Percentiles rank a stretch among this genome's conserved stretches.
phyloP scores from a whole-genome alignment of 1,284 basidiomycete species.

The Cutaneotrichosporon dermatis region DNA sequence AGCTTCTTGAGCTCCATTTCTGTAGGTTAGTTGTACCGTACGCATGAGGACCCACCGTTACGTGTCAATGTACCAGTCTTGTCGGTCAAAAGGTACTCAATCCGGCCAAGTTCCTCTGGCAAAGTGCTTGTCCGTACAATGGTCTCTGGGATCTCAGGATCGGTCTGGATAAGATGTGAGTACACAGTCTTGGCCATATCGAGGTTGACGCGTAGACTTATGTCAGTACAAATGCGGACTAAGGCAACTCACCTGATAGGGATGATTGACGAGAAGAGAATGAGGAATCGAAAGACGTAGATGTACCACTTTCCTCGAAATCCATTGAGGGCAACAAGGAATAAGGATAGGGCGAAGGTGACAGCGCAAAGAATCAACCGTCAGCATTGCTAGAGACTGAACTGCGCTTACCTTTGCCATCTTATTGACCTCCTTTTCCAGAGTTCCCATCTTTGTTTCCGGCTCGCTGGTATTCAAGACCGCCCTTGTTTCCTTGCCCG shows the following conservation, averaged over 20 bases:
- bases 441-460: conserved; percentile 84
- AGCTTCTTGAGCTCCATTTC: conserved; percentile 99
- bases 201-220: conserved; percentile 89
- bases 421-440: conserved; percentile 92
- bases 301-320: conserved; percentile 95
- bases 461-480: conserved; percentile 99
- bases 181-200: conserved; percentile 99
- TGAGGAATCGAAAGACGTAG: conserved; percentile 93
- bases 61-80: conserved; percentile 98
- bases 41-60: conserved; percentile 62
- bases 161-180: conserved; percentile 89
- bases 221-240: background rate
- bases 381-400: conserved; percentile 2
- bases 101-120: conserved; percentile 92
- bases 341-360: conserved; percentile 84
- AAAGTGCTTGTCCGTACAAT: conserved; percentile 95
- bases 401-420: conserved; percentile 72
- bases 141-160: conserved; percentile 86
- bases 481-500: conserved; percentile 88
- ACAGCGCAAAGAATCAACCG: conserved; percentile 84
- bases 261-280: conserved; percentile 97
- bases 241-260: conserved; percentile 78
- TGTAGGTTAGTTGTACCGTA: conserved; percentile 39
- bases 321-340: conserved; percentile 91
- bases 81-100: conserved; percentile 92